Evolutionary conservation across 371 early-diverging fungal species (phyloP).

Genomic region (Massospora cicadina): DNA sequence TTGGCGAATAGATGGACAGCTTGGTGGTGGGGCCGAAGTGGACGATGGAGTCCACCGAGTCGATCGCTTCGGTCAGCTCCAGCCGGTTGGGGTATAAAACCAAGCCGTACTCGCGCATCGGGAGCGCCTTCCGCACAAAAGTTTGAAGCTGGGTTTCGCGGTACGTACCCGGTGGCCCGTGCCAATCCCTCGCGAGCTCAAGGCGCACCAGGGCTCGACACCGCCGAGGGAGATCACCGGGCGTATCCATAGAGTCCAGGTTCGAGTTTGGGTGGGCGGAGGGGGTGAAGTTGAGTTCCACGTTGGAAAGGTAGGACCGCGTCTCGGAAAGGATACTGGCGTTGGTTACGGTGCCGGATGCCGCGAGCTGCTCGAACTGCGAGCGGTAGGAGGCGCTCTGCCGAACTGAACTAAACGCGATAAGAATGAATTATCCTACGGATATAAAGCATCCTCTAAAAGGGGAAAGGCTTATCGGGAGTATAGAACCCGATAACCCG

Average conservation of each 20-base stretch:
- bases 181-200: conserved; percentile 1
- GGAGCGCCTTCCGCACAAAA: conserved; percentile 1
- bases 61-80: not conserved
- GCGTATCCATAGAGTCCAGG: not conserved
- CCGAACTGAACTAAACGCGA: not conserved
- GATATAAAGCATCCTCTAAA: no score
- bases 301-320: not conserved
- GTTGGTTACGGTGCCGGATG: not conserved
- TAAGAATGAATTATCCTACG: not conserved
- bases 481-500: no score
- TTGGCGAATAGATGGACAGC: not conserved
- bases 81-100: conserved; percentile 3
- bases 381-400: not conserved
- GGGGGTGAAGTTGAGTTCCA: not conserved
- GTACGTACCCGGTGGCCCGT: conserved; percentile 3
- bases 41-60: not conserved
- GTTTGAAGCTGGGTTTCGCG: not conserved
- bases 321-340: not conserved
- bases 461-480: no score
- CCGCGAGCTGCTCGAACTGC: not conserved
- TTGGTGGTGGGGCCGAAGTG: not conserved
- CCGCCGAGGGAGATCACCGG: not conserved
- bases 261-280: not conserved
- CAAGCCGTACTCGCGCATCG: conserved; percentile 4
- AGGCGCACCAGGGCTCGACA: conserved; percentile 4